Evolutionary conservation across 805 yeast genomes (phyloP).

Genomic region (Candida yuanshanica): DNA sequence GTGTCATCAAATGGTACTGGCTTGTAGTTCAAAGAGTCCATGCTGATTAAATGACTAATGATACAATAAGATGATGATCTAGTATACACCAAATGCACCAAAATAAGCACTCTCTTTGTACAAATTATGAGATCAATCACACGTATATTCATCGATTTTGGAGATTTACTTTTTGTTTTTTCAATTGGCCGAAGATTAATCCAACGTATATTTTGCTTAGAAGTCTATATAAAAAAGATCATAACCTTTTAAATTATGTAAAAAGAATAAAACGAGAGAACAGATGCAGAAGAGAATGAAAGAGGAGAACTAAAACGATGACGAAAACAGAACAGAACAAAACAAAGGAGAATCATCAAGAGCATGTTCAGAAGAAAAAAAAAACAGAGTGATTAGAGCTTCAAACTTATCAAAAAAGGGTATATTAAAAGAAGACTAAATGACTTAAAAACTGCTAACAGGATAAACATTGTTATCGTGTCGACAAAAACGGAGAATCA

Average conservation of each 20-base stretch:
- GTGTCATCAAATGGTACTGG: slow-evolving; percentile 78
- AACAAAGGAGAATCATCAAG: not conserved
- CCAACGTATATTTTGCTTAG: too few relatives aligned
- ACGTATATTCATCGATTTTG: too few relatives aligned
- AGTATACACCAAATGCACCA: too few relatives aligned
- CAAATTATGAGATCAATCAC: too few relatives aligned
- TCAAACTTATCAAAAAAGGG: not conserved
- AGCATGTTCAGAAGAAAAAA: too few relatives aligned
- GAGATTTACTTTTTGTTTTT: too few relatives aligned
- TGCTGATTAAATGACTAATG: not conserved
- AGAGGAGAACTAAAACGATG: not conserved
- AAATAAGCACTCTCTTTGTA: too few relatives aligned
- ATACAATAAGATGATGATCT: too few relatives aligned
- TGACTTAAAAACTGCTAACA: not conserved
- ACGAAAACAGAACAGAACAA: not conserved
- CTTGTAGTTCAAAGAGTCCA: slow-evolving; percentile 10
- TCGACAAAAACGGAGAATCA: not conserved
- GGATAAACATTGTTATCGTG: not conserved
- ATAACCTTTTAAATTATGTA: too few relatives aligned
- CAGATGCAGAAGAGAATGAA: not conserved
- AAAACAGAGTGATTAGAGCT: not conserved
- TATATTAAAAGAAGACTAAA: not conserved
- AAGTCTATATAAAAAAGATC: too few relatives aligned
- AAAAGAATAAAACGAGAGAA: too few relatives aligned
- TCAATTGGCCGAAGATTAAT: too few relatives aligned